Evolutionary conservation across 768 basidiomycete genomes (phyloP).

Genomic region (Mycena vitilis): DNA sequence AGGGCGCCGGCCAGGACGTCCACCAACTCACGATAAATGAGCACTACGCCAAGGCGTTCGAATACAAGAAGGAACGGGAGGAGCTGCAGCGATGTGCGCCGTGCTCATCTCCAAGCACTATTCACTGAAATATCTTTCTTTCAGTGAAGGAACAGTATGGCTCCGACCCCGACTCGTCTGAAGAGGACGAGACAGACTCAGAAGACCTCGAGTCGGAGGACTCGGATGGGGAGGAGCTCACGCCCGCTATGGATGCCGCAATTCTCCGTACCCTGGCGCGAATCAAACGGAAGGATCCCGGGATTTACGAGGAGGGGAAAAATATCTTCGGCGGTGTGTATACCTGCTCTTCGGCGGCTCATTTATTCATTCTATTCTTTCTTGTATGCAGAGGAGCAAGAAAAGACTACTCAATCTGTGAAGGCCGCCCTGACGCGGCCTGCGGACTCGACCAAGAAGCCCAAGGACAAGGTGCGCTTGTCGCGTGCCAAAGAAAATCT

Average conservation of each 20-base stretch:
- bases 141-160: conserved; percentile 91
- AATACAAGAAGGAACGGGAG: conserved; percentile 86
- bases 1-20: conserved; percentile 47
- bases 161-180: conserved; percentile 70
- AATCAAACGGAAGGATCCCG: conserved; percentile 85
- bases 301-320: conserved; percentile 79
- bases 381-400: conserved; percentile 68
- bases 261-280: conserved; percentile 90
- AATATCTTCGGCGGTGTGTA: conserved; percentile 83
- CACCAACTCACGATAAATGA: conserved; percentile 76
- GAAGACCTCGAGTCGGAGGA: conserved; percentile 69
- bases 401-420: conserved; percentile 53
- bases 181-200: conserved; percentile 62
- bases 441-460: conserved; percentile 38
- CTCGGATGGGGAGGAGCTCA: conserved; percentile 94
- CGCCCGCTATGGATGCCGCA: conserved; percentile 92
- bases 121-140: conserved; percentile 11
- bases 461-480: conserved; percentile 47
- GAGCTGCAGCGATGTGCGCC: conserved; percentile 81
- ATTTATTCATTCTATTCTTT: neutral
- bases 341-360: neutral
- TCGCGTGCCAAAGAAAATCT: too few relatives aligned
- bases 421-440: conserved; percentile 44
- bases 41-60: conserved; percentile 63
- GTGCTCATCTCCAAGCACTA: neutral